A percentile compares a stretch with the other conserved stretches of the same genome.
Conservation (phyloP, 306 rosid genomes). For the Citrullus colocynthis region DNA sequence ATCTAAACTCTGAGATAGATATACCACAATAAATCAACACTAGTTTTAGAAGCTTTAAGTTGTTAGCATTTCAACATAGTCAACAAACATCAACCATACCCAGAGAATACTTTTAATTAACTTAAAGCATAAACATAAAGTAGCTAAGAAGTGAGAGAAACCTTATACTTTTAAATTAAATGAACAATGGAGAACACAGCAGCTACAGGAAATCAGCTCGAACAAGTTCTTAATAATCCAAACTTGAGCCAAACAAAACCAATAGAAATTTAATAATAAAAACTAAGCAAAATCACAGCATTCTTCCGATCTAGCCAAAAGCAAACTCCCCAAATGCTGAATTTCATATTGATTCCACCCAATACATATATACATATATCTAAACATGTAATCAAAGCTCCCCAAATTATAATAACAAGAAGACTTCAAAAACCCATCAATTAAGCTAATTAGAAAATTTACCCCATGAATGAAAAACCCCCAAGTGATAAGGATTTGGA, state of each 20-base stretch:
- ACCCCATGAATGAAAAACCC: conserved; percentile 51
- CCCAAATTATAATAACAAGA: background rate
- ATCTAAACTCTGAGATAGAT: background rate
- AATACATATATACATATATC: background rate
- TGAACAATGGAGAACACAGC: background rate
- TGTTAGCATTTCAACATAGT: background rate
- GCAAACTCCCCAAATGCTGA: background rate
- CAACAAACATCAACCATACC: background rate
- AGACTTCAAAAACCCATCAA: background rate
- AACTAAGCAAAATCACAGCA: background rate
- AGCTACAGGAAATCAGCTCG: background rate
- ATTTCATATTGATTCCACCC: background rate
- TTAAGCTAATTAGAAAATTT: conserved; percentile 18
- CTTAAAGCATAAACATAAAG: conserved; percentile 1
- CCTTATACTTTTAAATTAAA: background rate
- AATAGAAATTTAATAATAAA: background rate
- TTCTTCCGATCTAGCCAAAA: background rate
- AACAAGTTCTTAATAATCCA: background rate
- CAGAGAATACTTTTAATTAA: background rate
- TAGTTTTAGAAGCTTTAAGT: background rate
- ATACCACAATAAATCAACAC: background rate
- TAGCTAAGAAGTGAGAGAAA: background rate
- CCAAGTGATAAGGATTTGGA: conserved; percentile 7
- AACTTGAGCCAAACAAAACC: background rate
- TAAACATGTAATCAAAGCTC: background rate